Base-by-base conservation (phyloP, 2,329 filamentous ascomycete species). In the Celoporthe dispersa region DNA sequence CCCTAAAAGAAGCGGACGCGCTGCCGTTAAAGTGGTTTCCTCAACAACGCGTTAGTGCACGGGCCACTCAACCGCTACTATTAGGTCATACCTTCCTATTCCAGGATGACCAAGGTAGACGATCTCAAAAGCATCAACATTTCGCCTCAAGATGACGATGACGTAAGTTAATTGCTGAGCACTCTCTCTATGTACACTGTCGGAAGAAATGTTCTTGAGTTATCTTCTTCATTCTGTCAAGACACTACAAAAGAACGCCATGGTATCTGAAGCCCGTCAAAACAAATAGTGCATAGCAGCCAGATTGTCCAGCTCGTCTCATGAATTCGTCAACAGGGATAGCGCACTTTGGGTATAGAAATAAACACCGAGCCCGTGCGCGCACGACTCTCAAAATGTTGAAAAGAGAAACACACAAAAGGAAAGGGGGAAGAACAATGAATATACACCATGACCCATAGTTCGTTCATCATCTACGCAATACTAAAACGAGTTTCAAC, bases 401-500 rank as follows among this genome's bases (percentile, higher is more conserved):
- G 12, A 41, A 41, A 16, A 33, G n/a, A n/a, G n/a, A 33, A 8
- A 33, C 2, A 12, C 19, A 16, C 19, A n/a, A n/a, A n/a, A n/a
- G n/a, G n/a, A 14, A 28, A 57, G 5, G 7, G 3, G 3, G 57
- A 12, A 33, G 25, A 60, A n/a, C 19, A 60, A n/a, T 8, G 19
- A 37, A 11, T 22, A 37, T 37, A 60, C n/a, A n/a, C 11, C 57
- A 60, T 60, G 25, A 28, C 28, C 8, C 9, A 31, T 22, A 9
- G 4, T 35, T 37, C 19, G 35, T 39, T 37, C 22, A 11, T 12
- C 16, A 12, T 25, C 33, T 41, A 12, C 37, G 22, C 37, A 39
- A 28, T 2, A 2, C n/a, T 28, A 12, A n/a, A 11, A 35, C 25
- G 19, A 16, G 16, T 28, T 48, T 82, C 78, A 92, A 73, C 87